Base-by-base conservation (phyloP, 129 eudicot genomes). In the Flaveria bidentis region DNA sequence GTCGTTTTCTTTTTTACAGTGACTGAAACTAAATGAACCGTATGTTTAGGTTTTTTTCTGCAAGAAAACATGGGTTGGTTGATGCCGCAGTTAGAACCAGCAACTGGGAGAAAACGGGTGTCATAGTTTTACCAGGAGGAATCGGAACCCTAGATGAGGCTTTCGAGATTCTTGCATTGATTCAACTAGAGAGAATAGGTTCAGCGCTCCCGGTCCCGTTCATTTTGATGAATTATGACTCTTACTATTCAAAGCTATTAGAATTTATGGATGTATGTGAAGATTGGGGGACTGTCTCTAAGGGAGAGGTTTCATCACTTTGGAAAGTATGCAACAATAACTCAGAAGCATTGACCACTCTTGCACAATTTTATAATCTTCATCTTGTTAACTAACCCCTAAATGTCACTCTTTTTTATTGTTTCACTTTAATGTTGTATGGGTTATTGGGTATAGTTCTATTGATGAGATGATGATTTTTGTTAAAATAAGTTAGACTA, bases 1-100 rank as follows among this genome's bases (percentile, higher is more conserved):
- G 8, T 52, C 9, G 6, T 52, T 52, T 36, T 36, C 7, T 0
- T 36, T 36, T 36, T 36, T 4, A 5, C 62, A 20, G 1, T 56
- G 62, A 56, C 14, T 69, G 50, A 9, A 26, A 13, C 14, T 69
- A 47, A 47, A 28, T 12, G 6, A 11, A 14, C 16, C 30, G 14
- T 72, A 39, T 57, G 18, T 77, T 73, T 80, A 93, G 98, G 86
- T 94, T 94, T 65, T 94, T 94, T 75, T 94, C 99, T 52, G 96
- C 99, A 65, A 84, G 99, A 76, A 94, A 94, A 78, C 98, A 94
- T 25, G 98, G 98, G 18, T 75, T 94, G 47, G 98, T 94, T 62
- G 98, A 94, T 81, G 97, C 97, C 25, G 98, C 80, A 1, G 96
- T 93, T 76, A 85, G 98, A 79, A 71, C 73, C 23, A 80, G 72